phyloP scores from a whole-genome alignment of 2,329 filamentous ascomycete species.

The Colletotrichum sansevieriae region DNA sequence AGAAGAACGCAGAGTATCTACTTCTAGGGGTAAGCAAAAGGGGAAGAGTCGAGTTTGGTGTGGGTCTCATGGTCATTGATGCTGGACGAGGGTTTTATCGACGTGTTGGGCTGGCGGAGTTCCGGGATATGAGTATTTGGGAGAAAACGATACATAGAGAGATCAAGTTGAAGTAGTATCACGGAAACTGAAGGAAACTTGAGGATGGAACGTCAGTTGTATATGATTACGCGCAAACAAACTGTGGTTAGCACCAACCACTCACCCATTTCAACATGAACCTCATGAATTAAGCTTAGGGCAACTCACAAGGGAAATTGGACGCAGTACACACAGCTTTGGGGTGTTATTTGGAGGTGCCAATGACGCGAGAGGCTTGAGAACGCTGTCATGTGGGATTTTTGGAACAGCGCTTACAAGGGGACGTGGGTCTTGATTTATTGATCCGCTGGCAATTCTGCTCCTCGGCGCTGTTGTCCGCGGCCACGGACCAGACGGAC shows the following conservation, averaged over 20 bases:
- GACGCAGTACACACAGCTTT: no score
- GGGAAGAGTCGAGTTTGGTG: not conserved
- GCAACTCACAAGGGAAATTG: no score
- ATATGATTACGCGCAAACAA: no score
- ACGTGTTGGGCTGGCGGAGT: constrained; percentile 13
- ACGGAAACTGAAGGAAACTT: not conserved
- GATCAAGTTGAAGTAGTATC: constrained; percentile 8
- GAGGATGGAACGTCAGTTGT: not conserved
- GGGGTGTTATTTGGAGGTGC: no score
- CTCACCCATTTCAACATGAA: no score
- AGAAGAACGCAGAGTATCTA: not conserved
- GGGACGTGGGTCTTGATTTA: no score
- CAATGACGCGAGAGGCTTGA: no score
- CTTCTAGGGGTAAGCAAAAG: not conserved
- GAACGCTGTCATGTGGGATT: no score
- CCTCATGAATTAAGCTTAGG: no score
- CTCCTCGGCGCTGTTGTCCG: not conserved
- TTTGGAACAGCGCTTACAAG: no score
- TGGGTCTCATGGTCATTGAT: constrained; percentile 19
- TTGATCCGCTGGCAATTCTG: rapidly evolving
- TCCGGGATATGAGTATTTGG: constrained; percentile 3
- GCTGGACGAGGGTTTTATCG: not conserved
- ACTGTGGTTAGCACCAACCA: no score
- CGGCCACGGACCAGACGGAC: not conserved
- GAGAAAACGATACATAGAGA: not conserved